phyloP scores from a whole-genome alignment of 2,329 filamentous ascomycete genomes.

The Chaetomiaceae sp. region DNA sequence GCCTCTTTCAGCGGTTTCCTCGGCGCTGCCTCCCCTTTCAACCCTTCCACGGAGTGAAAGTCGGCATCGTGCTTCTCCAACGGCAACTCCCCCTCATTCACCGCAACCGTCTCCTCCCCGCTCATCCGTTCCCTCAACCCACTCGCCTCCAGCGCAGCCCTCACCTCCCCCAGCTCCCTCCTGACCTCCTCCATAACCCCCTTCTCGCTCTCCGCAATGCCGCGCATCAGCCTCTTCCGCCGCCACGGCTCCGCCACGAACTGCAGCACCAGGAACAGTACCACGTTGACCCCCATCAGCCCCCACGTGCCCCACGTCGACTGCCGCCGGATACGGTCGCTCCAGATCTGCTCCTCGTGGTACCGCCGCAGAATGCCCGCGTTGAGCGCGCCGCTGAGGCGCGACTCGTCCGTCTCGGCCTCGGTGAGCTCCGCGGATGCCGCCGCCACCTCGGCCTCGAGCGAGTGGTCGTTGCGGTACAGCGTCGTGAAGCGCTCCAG shows the following conservation, averaged over 20 bases:
- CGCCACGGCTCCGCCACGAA: constrained; percentile 92
- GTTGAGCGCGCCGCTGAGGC: constrained; percentile 67
- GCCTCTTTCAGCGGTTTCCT: constrained; percentile 37
- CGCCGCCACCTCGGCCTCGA: constrained; percentile 74
- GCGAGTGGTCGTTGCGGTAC: constrained; percentile 86
- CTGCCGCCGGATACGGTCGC: constrained; percentile 90
- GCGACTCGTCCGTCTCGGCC: constrained; percentile 75
- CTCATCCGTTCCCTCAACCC: constrained; percentile 10
- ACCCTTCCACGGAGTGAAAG: background rate
- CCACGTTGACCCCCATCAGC: constrained; percentile 91
- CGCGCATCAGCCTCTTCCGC: constrained; percentile 69
- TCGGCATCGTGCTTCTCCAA: too few relatives aligned
- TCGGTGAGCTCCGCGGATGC: constrained; percentile 66
- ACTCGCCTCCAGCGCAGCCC: constrained; percentile 24
- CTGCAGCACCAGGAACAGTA: constrained; percentile 80
- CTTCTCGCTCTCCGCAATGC: constrained; percentile 74
- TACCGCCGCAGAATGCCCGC: constrained; percentile 83
- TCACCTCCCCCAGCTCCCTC: constrained; percentile 35
- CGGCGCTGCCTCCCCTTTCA: constrained; percentile 3
- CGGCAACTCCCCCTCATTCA: too few relatives aligned
- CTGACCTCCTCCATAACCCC: constrained; percentile 45
- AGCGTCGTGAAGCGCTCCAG: constrained; percentile 91
- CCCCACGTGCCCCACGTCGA: constrained; percentile 99
- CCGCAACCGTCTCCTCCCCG: background rate
- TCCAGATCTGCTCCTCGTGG: constrained; percentile 99